Base-by-base conservation (phyloP, 768 basidiomycete species). In the Leccinum sublutescens region DNA sequence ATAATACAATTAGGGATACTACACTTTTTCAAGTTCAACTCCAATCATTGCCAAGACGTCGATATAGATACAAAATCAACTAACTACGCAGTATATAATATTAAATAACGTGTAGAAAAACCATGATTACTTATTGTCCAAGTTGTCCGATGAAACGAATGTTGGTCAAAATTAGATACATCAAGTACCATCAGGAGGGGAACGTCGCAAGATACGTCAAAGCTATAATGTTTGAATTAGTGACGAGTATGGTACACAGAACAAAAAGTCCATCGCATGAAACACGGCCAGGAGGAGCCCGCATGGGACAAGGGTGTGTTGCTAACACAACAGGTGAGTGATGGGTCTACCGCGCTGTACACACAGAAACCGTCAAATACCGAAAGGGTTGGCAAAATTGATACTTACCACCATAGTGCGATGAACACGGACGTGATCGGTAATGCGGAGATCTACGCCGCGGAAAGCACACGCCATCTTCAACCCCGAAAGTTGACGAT, bases 391-490 rank as follows among this genome's bases (percentile, higher is more conserved):
- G 48, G 55, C 49, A 54, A 52, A 36, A 62, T 54, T 62, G 36
- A 48, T 57, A 77, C 84, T 68, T 67, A 86, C 84, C 58, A 77
- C 69, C 65, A 81, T 68, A 48, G 75, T 66, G 52, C 88, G 82
- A 71, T 87, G 86, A 57, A 70, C 70, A 59, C 75, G 71, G 45
- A 88, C 74, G 65, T 87, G 81, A 50, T 70, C 71, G 29, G 81
- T 81, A 36, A 84, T 71, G 55, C 73, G 71, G 63, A 89, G 69
- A 29, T 80, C 80, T 49, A 89, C 76, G 50, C 87, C 87, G 60
- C 78, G 77, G 64, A 78, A 78, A 15, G 85, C 86, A 70, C 89
- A 91, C 4, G 80, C 81, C 64, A 87, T 84, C 73, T 80, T 84
- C 60, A 91, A 74, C 40, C 77, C 75, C 23, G 82, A 65, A 34